These are phyloP conservation scores for Phytophthora foliorum DNA, from an alignment of 352 stramenopile genomes.

Conservation along the genomic window DNA sequence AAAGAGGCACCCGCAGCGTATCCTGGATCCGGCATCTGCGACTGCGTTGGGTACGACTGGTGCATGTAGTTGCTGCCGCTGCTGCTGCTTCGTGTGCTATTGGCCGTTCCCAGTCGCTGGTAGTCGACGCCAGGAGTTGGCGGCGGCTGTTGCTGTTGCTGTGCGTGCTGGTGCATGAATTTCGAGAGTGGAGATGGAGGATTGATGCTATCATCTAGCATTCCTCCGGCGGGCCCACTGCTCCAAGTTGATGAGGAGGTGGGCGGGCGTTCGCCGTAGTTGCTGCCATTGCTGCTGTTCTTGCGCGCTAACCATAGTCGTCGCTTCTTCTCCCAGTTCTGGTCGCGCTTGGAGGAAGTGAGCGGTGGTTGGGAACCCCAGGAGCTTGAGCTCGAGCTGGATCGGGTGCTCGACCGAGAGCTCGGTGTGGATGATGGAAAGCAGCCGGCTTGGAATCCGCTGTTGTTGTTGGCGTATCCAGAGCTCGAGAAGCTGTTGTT, in stretches of 20 bases:
- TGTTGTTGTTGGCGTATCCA: conserved; percentile 27
- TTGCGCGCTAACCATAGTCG: conserved; percentile 75
- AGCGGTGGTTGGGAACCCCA: conserved; percentile 66
- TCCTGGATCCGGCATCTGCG: background rate
- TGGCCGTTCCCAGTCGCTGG: conserved; percentile 29
- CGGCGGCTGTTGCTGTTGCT: conserved; percentile 27
- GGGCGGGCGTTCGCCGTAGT: conserved; percentile 11
- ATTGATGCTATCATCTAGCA: conserved; percentile 23
- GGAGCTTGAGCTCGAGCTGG: conserved; percentile 42
- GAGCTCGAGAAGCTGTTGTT: conserved; percentile 22
- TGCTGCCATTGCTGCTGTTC: conserved; percentile 35
- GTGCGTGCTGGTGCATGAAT: conserved; percentile 70
- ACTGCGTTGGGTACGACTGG: conserved; percentile 11
- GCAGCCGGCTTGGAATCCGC: conserved; percentile 15
- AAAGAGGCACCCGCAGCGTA: conserved; percentile 16
- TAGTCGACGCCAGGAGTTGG: conserved; percentile 18
- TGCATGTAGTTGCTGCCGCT: conserved; percentile 12
- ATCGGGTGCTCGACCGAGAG: conserved; percentile 24
- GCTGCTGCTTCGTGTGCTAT: conserved; percentile 24
- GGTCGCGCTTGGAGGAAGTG: conserved; percentile 80
- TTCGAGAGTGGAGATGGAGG: conserved; percentile 78
- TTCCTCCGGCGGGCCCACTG: background rate
- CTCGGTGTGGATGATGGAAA: conserved; percentile 30
- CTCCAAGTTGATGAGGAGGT: conserved; percentile 30
- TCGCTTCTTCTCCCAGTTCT: conserved; percentile 87